Evolutionary conservation across 257 asterid species (phyloP).

Genomic region (Scutellaria barbata): DNA sequence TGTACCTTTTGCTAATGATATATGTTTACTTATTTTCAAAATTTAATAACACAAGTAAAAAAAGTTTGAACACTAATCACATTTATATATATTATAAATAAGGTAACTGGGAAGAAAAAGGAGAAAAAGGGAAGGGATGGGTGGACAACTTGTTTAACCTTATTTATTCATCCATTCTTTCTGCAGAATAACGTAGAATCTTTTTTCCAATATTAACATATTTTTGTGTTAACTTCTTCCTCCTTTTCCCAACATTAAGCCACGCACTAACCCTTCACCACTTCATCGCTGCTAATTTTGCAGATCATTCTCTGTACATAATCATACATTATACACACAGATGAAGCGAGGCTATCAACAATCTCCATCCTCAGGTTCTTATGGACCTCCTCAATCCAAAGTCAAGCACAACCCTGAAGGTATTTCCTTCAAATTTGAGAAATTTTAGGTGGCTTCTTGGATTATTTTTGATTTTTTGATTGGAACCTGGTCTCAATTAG

Average conservation of each 20-base stretch:
- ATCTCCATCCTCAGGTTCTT: conserved; percentile 73
- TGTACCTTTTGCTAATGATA: too few relatives aligned
- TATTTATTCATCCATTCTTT: neutral
- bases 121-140: neutral
- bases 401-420: conserved; percentile 73
- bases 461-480: conserved; percentile 6
- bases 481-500: conserved; percentile 11
- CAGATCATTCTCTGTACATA: conserved; percentile 28
- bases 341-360: conserved; percentile 89
- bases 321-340: neutral
- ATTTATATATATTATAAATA: too few relatives aligned
- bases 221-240: neutral
- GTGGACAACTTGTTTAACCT: neutral
- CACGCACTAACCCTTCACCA: conserved; percentile 22
- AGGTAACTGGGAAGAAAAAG: neutral
- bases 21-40: neutral
- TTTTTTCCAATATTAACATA: neutral
- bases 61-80: too few relatives aligned
- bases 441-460: conserved; percentile 10
- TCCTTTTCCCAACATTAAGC: neutral
- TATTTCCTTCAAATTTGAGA: conserved; percentile 29
- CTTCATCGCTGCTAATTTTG: conserved; percentile 17
- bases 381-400: conserved; percentile 82
- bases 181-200: conserved; percentile 4
- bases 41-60: too few relatives aligned